Percentiles rank a stretch among this genome's conserved stretches.
Conservation (phyloP, 148 eudicot genomes). For the Rhododendron griersonianum region DNA sequence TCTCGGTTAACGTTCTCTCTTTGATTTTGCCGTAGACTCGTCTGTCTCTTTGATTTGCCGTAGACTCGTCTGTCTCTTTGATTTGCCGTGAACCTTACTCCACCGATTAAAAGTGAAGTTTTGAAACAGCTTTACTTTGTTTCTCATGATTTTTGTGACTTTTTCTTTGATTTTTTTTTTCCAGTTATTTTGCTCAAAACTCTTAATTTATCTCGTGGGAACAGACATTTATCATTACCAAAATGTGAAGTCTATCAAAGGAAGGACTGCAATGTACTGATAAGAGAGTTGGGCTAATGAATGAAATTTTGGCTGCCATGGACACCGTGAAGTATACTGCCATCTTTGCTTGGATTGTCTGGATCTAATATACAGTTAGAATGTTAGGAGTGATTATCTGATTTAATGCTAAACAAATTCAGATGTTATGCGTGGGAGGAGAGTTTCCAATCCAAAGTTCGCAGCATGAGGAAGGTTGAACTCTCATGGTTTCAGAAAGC, state of each 20-base stretch:
- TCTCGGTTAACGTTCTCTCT: too few species aligned
- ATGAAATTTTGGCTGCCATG: constrained; percentile 58
- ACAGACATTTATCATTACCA: constrained; percentile 49
- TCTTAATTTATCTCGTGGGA: neutral
- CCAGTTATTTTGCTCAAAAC: neutral
- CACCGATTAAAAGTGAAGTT: too few species aligned
- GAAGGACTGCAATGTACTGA: constrained; percentile 57
- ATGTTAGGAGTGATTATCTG: constrained; percentile 1
- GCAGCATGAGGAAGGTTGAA: constrained; percentile 42
- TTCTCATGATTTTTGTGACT: neutral
- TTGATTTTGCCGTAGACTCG: too few species aligned
- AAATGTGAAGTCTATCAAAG: constrained; percentile 40
- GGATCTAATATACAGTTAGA: neutral
- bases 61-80: too few species aligned
- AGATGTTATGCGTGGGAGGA: constrained; percentile 68
- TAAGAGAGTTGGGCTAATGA: constrained; percentile 52
- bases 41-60: too few species aligned
- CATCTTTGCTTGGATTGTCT: neutral
- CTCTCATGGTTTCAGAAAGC: constrained; percentile 47
- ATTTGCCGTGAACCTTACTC: too few species aligned
- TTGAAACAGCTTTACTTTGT: neutral
- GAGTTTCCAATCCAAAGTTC: constrained; percentile 50
- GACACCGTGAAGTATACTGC: constrained; percentile 49
- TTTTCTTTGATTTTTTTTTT: neutral
- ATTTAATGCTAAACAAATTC: constrained; percentile 14